These are phyloP conservation scores for Aureobasidium namibiae DNA, from an alignment of 2,329 filamentous ascomycete genomes.

Conservation along the genomic window DNA sequence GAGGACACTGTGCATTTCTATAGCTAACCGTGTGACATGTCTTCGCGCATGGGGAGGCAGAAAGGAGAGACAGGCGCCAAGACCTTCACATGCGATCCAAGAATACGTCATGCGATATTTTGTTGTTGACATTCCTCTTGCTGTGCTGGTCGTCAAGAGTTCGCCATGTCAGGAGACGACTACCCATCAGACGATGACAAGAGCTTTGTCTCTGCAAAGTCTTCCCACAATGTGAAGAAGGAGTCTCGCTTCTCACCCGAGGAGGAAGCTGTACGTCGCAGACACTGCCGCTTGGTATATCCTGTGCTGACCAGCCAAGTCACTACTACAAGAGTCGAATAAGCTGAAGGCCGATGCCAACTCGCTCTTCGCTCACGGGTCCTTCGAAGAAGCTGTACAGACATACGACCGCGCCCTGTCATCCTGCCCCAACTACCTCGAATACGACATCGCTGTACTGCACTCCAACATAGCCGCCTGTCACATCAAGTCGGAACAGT, in stretches of 20 bases:
- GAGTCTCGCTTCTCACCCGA: conserved; percentile 30
- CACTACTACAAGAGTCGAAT: conserved; percentile 63
- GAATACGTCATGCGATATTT: neutral
- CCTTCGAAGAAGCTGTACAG: conserved; percentile 69
- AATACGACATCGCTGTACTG: conserved; percentile 81
- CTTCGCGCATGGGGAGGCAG: no score
- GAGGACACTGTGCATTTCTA: no score
- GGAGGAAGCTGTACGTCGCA: conserved; percentile 33
- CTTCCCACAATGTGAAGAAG: neutral
- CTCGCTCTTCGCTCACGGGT: conserved; percentile 61
- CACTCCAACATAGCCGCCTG: conserved; percentile 85
- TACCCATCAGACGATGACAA: conserved; percentile 13
- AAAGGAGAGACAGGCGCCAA: neutral
- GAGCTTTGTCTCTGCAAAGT: conserved; percentile 13
- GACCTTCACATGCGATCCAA: conserved; percentile 3
- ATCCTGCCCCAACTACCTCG: conserved; percentile 72
- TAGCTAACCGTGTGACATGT: no score
- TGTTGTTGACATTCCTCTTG: neutral
- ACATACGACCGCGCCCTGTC: conserved; percentile 74
- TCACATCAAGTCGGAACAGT: conserved; percentile 74
- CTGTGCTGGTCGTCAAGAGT: neutral
- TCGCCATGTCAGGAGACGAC: conserved; percentile 10
- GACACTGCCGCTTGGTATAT: neutral
- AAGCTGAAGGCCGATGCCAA: conserved; percentile 70
- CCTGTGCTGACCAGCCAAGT: conserved; percentile 33